Evolutionary conservation across 169 alveolate genomes (phyloP).

Genomic region (Nephromyces sp.): DNA sequence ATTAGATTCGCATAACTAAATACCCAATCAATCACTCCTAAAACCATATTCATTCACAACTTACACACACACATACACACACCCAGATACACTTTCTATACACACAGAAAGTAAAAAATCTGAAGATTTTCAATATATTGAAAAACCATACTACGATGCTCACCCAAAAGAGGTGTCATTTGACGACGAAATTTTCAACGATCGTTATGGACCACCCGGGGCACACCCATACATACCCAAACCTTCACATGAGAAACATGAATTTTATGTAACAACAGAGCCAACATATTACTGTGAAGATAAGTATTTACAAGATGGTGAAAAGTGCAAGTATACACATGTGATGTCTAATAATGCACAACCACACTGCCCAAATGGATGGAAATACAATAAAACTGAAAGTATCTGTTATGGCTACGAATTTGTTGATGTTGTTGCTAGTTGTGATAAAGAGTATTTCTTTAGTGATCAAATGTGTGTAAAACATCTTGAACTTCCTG

Average conservation of each 20-base stretch:
- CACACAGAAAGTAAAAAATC: too few relatives aligned
- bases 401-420: neutral
- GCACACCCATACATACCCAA: neutral
- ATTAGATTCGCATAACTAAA: too few relatives aligned
- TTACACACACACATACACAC: too few relatives aligned
- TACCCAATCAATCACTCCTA: too few relatives aligned
- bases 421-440: neutral
- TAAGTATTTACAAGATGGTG: neutral
- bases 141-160: too few relatives aligned
- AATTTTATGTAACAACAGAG: neutral
- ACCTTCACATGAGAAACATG: neutral
- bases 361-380: neutral
- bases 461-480: neutral
- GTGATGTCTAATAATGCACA: neutral
- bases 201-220: neutral
- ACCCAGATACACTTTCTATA: too few relatives aligned
- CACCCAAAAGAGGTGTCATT: too few relatives aligned
- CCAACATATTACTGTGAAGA: neutral
- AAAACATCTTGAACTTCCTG: neutral
- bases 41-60: too few relatives aligned
- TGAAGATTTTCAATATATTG: too few relatives aligned
- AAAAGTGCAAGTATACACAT: neutral
- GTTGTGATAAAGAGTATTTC: neutral
- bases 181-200: neutral
- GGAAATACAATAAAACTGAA: neutral